phyloP scores from a whole-genome alignment of 345 rosid species.

The Firmiana major region DNA sequence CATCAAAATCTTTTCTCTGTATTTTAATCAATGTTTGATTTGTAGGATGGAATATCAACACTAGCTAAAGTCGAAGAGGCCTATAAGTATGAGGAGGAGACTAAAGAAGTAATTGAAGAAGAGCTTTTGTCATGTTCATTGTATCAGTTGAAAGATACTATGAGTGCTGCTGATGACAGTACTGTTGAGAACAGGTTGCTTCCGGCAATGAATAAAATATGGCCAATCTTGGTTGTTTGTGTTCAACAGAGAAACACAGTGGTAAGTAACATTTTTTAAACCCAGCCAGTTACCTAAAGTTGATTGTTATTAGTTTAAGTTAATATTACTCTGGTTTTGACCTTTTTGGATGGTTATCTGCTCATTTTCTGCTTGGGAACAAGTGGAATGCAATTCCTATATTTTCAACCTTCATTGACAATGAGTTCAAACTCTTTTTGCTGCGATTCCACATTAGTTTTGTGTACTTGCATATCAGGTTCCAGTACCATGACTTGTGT shows the following conservation, averaged over 20 bases:
- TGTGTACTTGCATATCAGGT: neutral
- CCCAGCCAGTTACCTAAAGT: neutral
- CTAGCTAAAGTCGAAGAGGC: slow-evolving; percentile 86
- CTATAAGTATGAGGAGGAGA: slow-evolving; percentile 55
- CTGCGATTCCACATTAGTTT: neutral
- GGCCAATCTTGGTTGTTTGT: slow-evolving; percentile 82
- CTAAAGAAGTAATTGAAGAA: slow-evolving; percentile 68
- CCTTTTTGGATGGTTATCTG: neutral
- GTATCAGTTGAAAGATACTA: slow-evolving; percentile 25
- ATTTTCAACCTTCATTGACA: neutral
- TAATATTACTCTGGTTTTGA: neutral
- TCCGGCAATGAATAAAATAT: slow-evolving; percentile 85
- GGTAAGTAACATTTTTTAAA: slow-evolving; percentile 32
- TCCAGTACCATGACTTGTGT: neutral
- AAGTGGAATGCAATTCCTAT: neutral
- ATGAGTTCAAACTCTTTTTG: neutral
- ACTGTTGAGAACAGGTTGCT: slow-evolving; percentile 79
- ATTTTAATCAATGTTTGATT: neutral
- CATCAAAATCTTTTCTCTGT: neutral
- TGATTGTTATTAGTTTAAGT: neutral
- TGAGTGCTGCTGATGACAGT: slow-evolving; percentile 42
- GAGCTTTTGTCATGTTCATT: slow-evolving; percentile 47
- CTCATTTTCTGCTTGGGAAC: neutral
- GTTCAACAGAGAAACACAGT: slow-evolving; percentile 56
- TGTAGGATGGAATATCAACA: slow-evolving; percentile 62